Evolutionary conservation across 345 rosid genomes (phyloP).

Genomic region (Punica granatum): DNA sequence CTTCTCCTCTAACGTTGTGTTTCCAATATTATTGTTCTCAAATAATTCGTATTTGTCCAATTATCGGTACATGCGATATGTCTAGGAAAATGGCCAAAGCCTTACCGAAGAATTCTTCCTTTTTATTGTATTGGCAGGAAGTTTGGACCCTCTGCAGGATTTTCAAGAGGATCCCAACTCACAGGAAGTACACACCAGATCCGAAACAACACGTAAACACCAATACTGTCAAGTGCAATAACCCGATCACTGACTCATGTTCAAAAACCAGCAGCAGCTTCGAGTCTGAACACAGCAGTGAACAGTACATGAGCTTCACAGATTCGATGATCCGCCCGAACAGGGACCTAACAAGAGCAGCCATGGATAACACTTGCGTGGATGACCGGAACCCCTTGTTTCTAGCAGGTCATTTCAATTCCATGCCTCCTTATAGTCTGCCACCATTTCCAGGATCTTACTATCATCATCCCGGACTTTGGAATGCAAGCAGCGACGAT

Average conservation of each 20-base stretch:
- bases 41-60: too few species aligned
- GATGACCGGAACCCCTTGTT: conserved; percentile 19
- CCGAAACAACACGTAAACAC: conserved; percentile 15
- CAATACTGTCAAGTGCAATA: conserved; percentile 14
- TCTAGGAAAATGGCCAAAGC: too few species aligned
- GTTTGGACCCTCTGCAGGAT: conserved; percentile 84
- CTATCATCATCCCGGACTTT: conserved; percentile 14
- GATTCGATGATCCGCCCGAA: conserved; percentile 21
- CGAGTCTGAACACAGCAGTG: conserved; percentile 33
- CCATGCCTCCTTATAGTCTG: conserved; percentile 6
- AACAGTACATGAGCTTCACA: conserved; percentile 19
- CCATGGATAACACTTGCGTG: conserved; percentile 4
- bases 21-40: too few species aligned
- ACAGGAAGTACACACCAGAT: conserved; percentile 29
- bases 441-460: conserved; percentile 18
- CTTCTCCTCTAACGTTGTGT: too few species aligned
- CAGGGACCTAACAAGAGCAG: conserved; percentile 16
- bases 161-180: conserved; percentile 48
- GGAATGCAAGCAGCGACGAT: conserved; percentile 36
- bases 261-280: conserved; percentile 47
- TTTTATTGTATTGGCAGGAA: conserved; percentile 34
- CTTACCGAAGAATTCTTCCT: neutral
- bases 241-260: conserved; percentile 23
- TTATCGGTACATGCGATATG: too few species aligned
- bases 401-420: conserved; percentile 6